A percentile compares a stretch with the other conserved stretches of the same genome.
phyloP scores from a whole-genome alignment of 179 eudicot species.

The Corrigiola litoralis region DNA sequence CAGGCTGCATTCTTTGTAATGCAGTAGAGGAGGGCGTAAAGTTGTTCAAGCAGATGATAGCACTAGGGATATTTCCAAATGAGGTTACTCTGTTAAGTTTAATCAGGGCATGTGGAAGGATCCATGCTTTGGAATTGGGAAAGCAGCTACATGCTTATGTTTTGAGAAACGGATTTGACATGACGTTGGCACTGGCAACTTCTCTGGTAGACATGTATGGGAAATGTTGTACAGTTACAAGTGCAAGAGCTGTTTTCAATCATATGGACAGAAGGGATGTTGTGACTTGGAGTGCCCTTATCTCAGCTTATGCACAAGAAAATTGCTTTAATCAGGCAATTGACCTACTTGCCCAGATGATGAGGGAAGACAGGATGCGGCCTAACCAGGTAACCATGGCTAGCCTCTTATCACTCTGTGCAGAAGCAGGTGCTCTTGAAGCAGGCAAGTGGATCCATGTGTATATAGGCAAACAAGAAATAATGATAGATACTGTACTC shows the following conservation, averaged over 20 bases:
- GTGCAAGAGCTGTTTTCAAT: slow-evolving; percentile 28
- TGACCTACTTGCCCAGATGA: slow-evolving; percentile 18
- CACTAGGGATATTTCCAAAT: slow-evolving; percentile 24
- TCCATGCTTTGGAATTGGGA: slow-evolving; percentile 26
- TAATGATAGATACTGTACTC: slow-evolving; percentile 25
- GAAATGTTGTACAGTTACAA: slow-evolving; percentile 20
- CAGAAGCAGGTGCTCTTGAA: slow-evolving; percentile 32
- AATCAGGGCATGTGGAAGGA: slow-evolving; percentile 30
- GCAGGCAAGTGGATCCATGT: slow-evolving; percentile 32
- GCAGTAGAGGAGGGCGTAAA: slow-evolving; percentile 18
- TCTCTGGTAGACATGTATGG: slow-evolving; percentile 42
- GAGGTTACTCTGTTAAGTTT: slow-evolving; percentile 31
- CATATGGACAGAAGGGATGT: slow-evolving; percentile 23
- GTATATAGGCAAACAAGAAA: slow-evolving; percentile 24
- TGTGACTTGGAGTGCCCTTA: slow-evolving; percentile 33
- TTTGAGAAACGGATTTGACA: slow-evolving; percentile 29
- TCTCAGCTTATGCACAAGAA: slow-evolving; percentile 27
- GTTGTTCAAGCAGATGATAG: slow-evolving; percentile 26
- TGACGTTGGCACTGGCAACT: slow-evolving; percentile 28
- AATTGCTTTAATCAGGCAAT: slow-evolving; percentile 23
- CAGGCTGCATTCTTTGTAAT: slow-evolving; percentile 24
- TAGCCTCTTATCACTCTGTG: slow-evolving; percentile 31
- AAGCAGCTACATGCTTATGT: slow-evolving; percentile 31
- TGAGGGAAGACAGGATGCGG: slow-evolving; percentile 20
- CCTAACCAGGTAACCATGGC: slow-evolving; percentile 39